Evolutionary conservation across 192 early-diverging fungal species (phyloP).

Genomic region (Chytriomyces confervae): DNA sequence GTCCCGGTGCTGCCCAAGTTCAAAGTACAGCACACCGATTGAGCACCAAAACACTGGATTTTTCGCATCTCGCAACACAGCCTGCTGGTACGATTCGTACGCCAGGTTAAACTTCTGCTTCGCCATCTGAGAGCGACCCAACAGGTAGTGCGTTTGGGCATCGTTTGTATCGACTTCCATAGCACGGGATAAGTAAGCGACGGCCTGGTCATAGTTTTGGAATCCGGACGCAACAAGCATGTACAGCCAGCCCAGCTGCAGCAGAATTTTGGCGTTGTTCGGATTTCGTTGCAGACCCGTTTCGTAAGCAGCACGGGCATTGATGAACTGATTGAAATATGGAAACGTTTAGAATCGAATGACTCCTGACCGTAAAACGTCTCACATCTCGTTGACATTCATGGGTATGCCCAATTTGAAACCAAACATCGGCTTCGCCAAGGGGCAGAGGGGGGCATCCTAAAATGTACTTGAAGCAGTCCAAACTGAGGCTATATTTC

Average conservation of each 20-base stretch:
- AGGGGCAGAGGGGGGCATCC: constrained; percentile 88
- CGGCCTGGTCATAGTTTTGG: constrained; percentile 83
- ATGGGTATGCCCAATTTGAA: constrained; percentile 96
- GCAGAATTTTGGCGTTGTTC: constrained; percentile 92
- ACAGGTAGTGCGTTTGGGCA: constrained; percentile 92
- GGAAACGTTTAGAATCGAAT: constrained; percentile 16
- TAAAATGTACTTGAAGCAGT: constrained; percentile 93
- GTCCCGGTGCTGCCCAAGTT: constrained; percentile 94
- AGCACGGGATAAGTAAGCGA: constrained; percentile 80
- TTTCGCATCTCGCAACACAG: constrained; percentile 82
- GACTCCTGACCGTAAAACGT: not conserved
- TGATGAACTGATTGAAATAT: constrained; percentile 46
- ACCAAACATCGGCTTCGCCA: constrained; percentile 96
- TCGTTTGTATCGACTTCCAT: constrained; percentile 77
- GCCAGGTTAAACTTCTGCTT: constrained; percentile 94
- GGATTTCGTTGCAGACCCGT: constrained; percentile 86
- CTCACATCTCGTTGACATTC: constrained; percentile 91
- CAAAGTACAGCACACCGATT: constrained; percentile 97
- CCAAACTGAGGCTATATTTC: constrained; percentile 73
- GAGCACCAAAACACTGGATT: constrained; percentile 99
- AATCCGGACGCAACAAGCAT: constrained; percentile 85
- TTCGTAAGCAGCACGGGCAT: constrained; percentile 92
- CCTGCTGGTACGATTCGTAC: constrained; percentile 97
- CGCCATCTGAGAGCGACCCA: constrained; percentile 97
- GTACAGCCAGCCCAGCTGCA: constrained; percentile 97